Base-by-base conservation (phyloP, 306 rosid species). In the Luffa acutangula region DNA sequence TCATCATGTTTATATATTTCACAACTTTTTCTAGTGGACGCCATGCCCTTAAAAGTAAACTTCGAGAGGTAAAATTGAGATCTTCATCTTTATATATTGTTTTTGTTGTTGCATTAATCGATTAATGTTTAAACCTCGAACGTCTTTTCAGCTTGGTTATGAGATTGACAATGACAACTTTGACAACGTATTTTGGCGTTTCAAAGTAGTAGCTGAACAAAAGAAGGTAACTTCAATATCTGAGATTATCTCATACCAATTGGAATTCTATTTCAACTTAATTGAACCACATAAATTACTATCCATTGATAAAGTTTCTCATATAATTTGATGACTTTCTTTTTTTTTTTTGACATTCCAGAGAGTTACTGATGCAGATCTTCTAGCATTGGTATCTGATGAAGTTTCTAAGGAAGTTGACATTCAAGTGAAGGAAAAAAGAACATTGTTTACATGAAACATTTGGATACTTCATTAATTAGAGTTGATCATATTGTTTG, bases 281-380 rank as follows among this genome's bases (percentile, higher is more conserved):
- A 0, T n/a, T 57, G 10, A 57, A 57, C 33, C 20, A 58, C 12
- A 56, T 56, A 49, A 20, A 8, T 59, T 7, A 59, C 34, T 2
- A 21, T 59, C 21, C 65, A 59, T 21, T 5, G 9, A 58, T 7
- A 58, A 56, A 56, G 3, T 10, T 11, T 49, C 4, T 52, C 58
- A 17, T 1, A 17, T 1, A 39, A 39, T 39, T 39, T 39, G 5
- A 2, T 39, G 42, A 0, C 42, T 5, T 39, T 0, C n/a, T n/a
- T n/a, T n/a, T n/a, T 25, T 71, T 9, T 57, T 15, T 21, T 5
- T 39, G 31, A 4, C 12, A n/a, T 77, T 59, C 39, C 81, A 95
- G 97, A 91, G 96, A 86, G 75, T 91, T 80, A 89, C 89, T 67
- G 96, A 95, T 80, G 98, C 97, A 33, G 97, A 95, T 82, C 89